These are phyloP conservation scores for Physocladia obscura DNA, from an alignment of 192 early-diverging fungal species.

Conservation along the genomic window DNA sequence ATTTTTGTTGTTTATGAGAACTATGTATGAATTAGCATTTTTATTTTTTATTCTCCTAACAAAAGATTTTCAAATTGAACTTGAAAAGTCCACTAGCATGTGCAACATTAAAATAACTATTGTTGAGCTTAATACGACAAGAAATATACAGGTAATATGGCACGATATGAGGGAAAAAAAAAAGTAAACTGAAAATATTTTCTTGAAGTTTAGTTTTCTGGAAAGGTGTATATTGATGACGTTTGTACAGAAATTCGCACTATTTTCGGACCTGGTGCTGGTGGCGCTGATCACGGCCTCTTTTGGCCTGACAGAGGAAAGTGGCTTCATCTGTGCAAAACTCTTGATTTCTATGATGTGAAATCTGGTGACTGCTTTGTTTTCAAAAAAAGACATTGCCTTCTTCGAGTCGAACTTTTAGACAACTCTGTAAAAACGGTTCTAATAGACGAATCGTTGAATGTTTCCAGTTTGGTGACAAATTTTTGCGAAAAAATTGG, in stretches of 20 bases:
- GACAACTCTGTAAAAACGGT: constrained; percentile 56
- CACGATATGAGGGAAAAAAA: too few species aligned
- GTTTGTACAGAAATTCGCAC: constrained; percentile 56
- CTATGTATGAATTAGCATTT: too few species aligned
- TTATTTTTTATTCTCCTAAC: too few species aligned
- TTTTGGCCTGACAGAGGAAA: constrained; percentile 52
- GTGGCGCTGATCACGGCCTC: constrained; percentile 56
- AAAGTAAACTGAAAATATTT: too few species aligned
- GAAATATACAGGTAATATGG: too few species aligned
- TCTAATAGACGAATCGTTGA: constrained; percentile 51
- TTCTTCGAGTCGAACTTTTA: constrained; percentile 51
- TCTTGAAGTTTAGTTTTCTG: constrained; percentile 45
- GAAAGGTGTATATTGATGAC: constrained; percentile 54
- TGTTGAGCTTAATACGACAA: too few species aligned
- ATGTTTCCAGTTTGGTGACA: constrained; percentile 44
- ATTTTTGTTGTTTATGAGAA: too few species aligned
- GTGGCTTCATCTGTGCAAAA: constrained; percentile 53
- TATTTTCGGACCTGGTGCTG: constrained; percentile 41
- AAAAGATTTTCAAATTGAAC: too few species aligned
- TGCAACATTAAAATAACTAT: too few species aligned
- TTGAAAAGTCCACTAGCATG: too few species aligned
- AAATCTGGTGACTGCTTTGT: constrained; percentile 55
- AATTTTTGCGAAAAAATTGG: constrained; percentile 58
- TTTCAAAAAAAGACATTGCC: constrained; percentile 60
- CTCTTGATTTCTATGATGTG: constrained; percentile 62